Evolutionary conservation across 1,139 yeast genomes (phyloP), one percentile per base, ranked within the genome.

Genomic region (Schwanniomyces etchellsii): DNA sequence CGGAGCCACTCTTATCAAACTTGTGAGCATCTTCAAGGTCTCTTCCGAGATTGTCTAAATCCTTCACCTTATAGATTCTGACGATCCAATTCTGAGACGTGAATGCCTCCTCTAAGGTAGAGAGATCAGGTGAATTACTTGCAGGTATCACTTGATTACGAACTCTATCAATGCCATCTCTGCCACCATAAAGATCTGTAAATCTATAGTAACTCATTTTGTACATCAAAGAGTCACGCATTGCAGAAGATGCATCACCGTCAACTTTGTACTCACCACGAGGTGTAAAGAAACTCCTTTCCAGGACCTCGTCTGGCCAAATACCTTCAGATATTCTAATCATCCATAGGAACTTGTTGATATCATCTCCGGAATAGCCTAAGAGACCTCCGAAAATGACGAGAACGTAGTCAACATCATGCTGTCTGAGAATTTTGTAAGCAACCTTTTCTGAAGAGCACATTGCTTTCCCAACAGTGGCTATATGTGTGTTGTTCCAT

Each of bases 381-480:
- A 93, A 56, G 29, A 88, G 64, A 16, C 98, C 98, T 32, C 99
- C 99, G 54, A 91, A 93, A 35, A 93, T 83, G 35, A 93, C 82
- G 42, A 93, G 67, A 20, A 93, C 86, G 54, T 91, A 91, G 58
- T 93, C 97, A 23, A 91, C 99, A 45, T 93, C 98, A 52, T 89
- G 93, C 54, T 85, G 80, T 50, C 77, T 79, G 61, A 89, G 74
- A 39, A 91, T 82, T 37, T 91, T 80, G 55, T 91, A 94, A 1
- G 97, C 81, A 23, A 74, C 81, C 36, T 84, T 94, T 57, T 91
- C 98, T 20, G 77, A 60, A 14, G 94, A 81, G 20, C 95, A 77
- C 96, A 91, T 86, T 17, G 98, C 97, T 59, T 88, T 86, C 49
- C 99, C 99, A 34, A 93, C 98, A n/a, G 96, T 88, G 43, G 98